These are phyloP conservation scores for Apophysomyces trapeziformis DNA, from an alignment of 371 early-diverging fungal species.

Conservation along the genomic window DNA sequence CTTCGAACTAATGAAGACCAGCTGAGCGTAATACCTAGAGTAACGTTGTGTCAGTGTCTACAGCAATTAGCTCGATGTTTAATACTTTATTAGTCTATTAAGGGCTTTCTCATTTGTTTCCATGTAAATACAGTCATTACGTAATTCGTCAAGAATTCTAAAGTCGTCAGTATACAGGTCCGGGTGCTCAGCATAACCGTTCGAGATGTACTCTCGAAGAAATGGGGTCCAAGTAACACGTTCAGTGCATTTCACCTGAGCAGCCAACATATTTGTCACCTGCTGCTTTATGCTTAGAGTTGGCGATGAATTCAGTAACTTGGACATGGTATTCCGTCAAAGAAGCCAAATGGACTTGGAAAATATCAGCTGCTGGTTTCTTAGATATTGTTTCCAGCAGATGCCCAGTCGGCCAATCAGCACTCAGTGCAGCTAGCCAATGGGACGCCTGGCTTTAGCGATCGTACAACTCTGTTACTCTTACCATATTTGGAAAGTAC, in stretches of 20 bases:
- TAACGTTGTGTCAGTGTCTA: neutral
- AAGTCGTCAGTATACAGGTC: conserved; percentile 88
- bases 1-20: conserved; percentile 80
- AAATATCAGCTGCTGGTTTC: too few relatives aligned
- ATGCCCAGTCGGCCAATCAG: too few relatives aligned
- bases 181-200: conserved; percentile 83
- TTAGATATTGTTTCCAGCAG: too few relatives aligned
- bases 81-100: conserved; percentile 70
- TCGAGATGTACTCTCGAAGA: conserved; percentile 72
- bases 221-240: conserved; percentile 58
- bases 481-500: too few relatives aligned
- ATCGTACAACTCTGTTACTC: too few relatives aligned
- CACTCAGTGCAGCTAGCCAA: too few relatives aligned
- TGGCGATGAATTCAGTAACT: conserved; percentile 13
- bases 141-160: conserved; percentile 75
- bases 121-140: conserved; percentile 73
- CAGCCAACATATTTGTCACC: conserved; percentile 59
- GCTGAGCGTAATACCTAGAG: conserved; percentile 80
- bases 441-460: too few relatives aligned
- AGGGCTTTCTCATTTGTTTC: conserved; percentile 74
- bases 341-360: too few relatives aligned
- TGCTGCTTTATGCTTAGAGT: neutral
- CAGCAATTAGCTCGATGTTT: neutral
- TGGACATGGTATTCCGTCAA: neutral
- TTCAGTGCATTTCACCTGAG: conserved; percentile 59